phyloP scores from a whole-genome alignment of 2,329 filamentous ascomycete species.

The Alternaria panax region DNA sequence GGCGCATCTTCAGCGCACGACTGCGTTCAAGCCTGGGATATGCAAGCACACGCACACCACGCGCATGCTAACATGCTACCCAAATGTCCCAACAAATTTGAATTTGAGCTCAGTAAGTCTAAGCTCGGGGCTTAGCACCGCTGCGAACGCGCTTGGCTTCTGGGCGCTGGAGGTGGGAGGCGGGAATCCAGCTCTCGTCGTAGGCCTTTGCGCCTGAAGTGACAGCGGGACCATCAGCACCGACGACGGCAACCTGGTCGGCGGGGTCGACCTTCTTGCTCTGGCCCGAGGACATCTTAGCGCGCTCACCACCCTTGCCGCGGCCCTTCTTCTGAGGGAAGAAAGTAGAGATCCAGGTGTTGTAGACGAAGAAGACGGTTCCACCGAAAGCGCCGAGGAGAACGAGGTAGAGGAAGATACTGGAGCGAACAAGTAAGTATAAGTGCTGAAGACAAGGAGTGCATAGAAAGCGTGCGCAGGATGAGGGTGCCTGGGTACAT shows the following conservation, averaged over 20 bases:
- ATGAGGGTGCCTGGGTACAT: conserved; percentile 49
- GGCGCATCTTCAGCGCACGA: background rate
- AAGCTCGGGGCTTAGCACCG: conserved; percentile 49
- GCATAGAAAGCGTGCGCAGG: background rate
- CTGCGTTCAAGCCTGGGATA: background rate
- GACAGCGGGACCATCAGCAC: conserved; percentile 73
- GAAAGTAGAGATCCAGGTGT: conserved; percentile 94
- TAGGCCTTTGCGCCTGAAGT: conserved; percentile 76
- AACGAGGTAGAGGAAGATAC: conserved; percentile 97
- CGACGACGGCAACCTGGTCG: conserved; percentile 68
- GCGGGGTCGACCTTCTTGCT: conserved; percentile 71
- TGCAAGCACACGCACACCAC: background rate
- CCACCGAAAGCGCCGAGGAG: conserved; percentile 79
- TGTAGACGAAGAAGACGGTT: conserved; percentile 95
- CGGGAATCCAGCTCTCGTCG: conserved; percentile 93
- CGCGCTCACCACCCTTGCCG: conserved; percentile 70
- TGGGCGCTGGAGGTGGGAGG: conserved; percentile 86
- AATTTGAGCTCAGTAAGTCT: conserved; percentile 9
- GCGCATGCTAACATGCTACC: background rate
- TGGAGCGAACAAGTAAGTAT: conserved; percentile 50
- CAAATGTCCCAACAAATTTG: background rate
- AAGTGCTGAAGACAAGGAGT: background rate
- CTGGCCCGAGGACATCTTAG: conserved; percentile 67
- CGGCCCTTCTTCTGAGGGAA: conserved; percentile 81
- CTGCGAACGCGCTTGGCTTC: conserved; percentile 69